Base-by-base conservation (phyloP, 257 asterid species). In the Ehretia macrophylla region DNA sequence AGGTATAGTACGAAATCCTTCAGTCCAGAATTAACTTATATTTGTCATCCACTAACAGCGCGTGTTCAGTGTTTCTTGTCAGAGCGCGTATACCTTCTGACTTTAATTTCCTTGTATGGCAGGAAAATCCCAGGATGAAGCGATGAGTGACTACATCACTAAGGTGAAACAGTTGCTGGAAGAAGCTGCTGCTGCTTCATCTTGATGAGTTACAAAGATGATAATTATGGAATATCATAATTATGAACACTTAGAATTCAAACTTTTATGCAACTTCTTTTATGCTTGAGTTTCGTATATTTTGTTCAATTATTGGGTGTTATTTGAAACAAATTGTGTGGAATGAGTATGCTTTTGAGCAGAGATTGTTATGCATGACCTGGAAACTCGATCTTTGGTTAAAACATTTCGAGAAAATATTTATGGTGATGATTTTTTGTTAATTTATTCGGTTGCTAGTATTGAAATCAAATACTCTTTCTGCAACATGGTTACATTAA, bases 161-260 rank as follows among this genome's bases (percentile, higher is more conserved):
- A 92, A 92, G 89, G 95, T 92, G 95, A 88, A 88, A 77, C 97
- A 92, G 80, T 71, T 92, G 79, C 73, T 69, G 70, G 93, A 86
- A 74, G 94, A 62, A 69, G 77, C 79, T 64, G 77, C 78, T 62
- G 72, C 76, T 11, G 77, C 79, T 38, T 75, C 72, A 39, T 18
- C 73, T 40, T 77, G 64, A 75, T 63, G 63, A 46, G 4, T 18
- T 8, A 20, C 12, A 21, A 5, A 8, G 17, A 18, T 51, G 12
- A 9, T 23, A 17, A 21, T 17, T 51, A 18, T 51, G 32, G 27
- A 19, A 4, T 18, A 10, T 51, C 17, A 17, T 18, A 23, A 51
- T 51, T 10, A 51, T 9, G n/a, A 51, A 19, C 10, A 9, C n/a
- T 18, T 14, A 20, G 5, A 12, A 5, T 18, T 51, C 35, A 10